Evolutionary conservation across 768 basidiomycete genomes (phyloP), one percentile per base, ranked within the genome.

Genomic region (Auriscalpium vulgare): DNA sequence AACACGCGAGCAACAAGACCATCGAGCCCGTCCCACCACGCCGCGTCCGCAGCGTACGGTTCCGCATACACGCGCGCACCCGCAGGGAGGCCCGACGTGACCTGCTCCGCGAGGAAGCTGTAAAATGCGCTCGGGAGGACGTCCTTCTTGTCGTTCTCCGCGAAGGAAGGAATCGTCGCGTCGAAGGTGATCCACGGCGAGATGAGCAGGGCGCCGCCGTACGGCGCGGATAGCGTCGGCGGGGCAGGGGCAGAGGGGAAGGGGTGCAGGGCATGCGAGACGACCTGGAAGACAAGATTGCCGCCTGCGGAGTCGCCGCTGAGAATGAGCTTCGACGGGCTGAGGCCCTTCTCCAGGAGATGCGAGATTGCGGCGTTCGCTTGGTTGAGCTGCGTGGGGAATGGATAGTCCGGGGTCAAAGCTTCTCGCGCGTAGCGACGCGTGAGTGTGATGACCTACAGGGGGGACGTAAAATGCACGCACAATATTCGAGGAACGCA

Each of bases 301-400:
- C 55, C 65, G 14, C 64, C 65, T 2, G 64, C 62, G 11, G 62
- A 66, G 45, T 66, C 64, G 5, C 64, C 62, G 16, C 40, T 38
- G 46, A 66, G 37, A 2, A 63, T 46, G 14, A 65, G 52, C 43
- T 62, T 55, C 11, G 53, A 47, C 1, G 63, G 63, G 35, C 56
- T 36, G 8, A 59, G 58, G 11, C 60, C 63, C 4, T 37, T n/a
- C 1, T 52, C 43, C 19, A 65, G 54, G 43, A 65, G 50, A 50
- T 62, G 56, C 7, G 59, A n/a, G 8, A 66, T 9, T 8, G 60
- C 64, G 2, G 47, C 34, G 11, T 45, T 48, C 1, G 65, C 53
- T 56, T 66, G 61, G 11, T 36, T 45, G n/a, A 63, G 59, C 37
- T 53, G 62, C 3, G 52, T 60, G 2, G 65, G 65, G 56, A 65